A percentile compares a stretch with the other conserved stretches of the same genome.
Conservation (phyloP, 1,139 yeast genomes). For the Keqinozyma sinolaborantium region DNA sequence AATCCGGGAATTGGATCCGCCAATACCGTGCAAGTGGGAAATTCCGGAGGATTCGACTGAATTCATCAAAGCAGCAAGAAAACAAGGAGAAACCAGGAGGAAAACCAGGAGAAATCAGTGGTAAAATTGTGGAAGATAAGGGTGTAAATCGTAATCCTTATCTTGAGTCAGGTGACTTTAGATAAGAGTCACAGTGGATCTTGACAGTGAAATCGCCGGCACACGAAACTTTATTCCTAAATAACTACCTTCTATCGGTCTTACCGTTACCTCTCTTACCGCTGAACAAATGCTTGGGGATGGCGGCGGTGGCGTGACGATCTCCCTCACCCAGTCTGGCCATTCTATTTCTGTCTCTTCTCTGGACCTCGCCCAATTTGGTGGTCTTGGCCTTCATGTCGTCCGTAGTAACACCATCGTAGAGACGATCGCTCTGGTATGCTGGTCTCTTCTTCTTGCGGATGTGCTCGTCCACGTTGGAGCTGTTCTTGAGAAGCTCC, state of each 20-base stretch:
- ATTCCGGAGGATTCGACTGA: too few species aligned
- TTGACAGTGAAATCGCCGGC: too few species aligned
- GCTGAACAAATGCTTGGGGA: constrained; percentile 91
- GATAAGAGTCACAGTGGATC: too few species aligned
- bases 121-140: too few species aligned
- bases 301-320: constrained; percentile 77
- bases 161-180: too few species aligned
- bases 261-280: constrained; percentile 97
- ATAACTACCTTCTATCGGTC: constrained; percentile 65
- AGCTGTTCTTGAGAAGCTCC: constrained; percentile 63
- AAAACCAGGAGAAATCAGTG: too few species aligned
- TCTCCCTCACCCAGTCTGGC: constrained; percentile 97
- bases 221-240: too few species aligned
- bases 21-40: too few species aligned
- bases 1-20: too few species aligned
- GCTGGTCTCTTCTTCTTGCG: constrained; percentile 45
- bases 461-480: constrained; percentile 30
- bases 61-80: too few species aligned
- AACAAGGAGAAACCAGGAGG: too few species aligned
- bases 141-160: too few species aligned
- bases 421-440: constrained; percentile 75
- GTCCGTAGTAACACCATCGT: constrained; percentile 83
- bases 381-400: constrained; percentile 83
- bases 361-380: constrained; percentile 80
- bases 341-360: constrained; percentile 88